Evolutionary conservation across 176 grass and related monocot species (phyloP).

Genomic region (Thinopyrum elongatum): DNA sequence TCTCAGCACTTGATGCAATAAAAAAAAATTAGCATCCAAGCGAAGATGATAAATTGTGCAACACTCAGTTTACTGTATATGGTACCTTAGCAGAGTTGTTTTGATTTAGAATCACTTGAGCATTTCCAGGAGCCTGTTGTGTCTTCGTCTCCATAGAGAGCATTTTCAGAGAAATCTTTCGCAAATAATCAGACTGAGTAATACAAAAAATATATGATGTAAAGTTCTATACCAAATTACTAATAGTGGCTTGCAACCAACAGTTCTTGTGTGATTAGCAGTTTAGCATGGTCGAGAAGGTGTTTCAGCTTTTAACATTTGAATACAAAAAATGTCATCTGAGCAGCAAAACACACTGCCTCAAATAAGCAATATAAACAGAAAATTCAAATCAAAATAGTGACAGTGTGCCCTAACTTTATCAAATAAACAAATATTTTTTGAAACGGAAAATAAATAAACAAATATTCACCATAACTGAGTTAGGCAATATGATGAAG

Average conservation of each 20-base stretch:
- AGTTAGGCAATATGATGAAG: not conserved
- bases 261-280: not conserved
- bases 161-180: no score
- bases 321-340: not conserved
- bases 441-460: no score
- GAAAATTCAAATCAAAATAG: not conserved
- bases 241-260: not conserved
- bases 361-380: not conserved
- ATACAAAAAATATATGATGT: conserved; percentile 23
- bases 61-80: not conserved
- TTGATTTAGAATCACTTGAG: no score
- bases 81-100: conserved; percentile 23
- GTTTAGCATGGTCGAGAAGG: not conserved
- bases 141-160: no score
- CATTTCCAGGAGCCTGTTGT: no score
- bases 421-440: no score
- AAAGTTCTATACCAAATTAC: not conserved
- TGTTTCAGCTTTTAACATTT: not conserved
- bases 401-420: no score
- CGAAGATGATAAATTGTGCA: not conserved
- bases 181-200: conserved; percentile 43
- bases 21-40: not conserved
- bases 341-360: not conserved
- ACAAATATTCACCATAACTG: not conserved
- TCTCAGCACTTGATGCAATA: not conserved